phyloP scores from a whole-genome alignment of 225 moss, liverwort and hornwort genomes.

The Pleurozium schreberi region DNA sequence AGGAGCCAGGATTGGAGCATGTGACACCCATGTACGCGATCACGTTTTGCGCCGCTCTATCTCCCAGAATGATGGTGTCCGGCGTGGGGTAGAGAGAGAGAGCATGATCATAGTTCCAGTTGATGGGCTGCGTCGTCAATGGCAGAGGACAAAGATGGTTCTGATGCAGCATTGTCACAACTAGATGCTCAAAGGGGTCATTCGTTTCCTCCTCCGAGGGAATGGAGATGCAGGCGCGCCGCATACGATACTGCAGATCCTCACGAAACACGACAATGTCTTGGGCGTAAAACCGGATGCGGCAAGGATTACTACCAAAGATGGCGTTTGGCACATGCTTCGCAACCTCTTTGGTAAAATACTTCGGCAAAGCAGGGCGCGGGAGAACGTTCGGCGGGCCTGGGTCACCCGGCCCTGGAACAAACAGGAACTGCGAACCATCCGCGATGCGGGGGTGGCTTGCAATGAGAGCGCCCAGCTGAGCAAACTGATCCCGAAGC shows the following conservation, averaged over 20 bases:
- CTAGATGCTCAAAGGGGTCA: conserved; percentile 85
- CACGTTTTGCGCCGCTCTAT: conserved; percentile 63
- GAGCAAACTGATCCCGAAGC: conserved; percentile 67
- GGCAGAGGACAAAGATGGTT: conserved; percentile 93
- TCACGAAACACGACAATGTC: conserved; percentile 89
- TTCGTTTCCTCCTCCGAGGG: conserved; percentile 94
- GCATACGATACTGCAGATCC: conserved; percentile 86
- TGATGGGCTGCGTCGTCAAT: conserved; percentile 77
- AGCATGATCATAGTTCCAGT: conserved; percentile 78
- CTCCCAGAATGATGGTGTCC: conserved; percentile 75
- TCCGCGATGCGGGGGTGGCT: conserved; percentile 73
- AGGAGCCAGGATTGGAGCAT: conserved; percentile 90
- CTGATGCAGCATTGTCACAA: conserved; percentile 79
- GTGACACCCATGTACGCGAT: conserved; percentile 78
- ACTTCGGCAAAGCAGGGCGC: conserved; percentile 68
- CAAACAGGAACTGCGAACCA: conserved; percentile 61
- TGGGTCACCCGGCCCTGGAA: conserved; percentile 84
- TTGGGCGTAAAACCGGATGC: conserved; percentile 75
- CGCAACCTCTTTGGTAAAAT: conserved; percentile 59
- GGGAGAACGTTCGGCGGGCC: conserved; percentile 85
- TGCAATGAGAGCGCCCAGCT: conserved; percentile 60
- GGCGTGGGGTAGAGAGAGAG: conserved; percentile 83
- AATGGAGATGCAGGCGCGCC: conserved; percentile 63
- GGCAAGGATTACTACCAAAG: conserved; percentile 86
- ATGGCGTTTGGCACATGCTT: conserved; percentile 74